These are phyloP conservation scores for Naumovozyma castellii DNA, from an alignment of 805 yeast genomes.

Conservation along the genomic window DNA sequence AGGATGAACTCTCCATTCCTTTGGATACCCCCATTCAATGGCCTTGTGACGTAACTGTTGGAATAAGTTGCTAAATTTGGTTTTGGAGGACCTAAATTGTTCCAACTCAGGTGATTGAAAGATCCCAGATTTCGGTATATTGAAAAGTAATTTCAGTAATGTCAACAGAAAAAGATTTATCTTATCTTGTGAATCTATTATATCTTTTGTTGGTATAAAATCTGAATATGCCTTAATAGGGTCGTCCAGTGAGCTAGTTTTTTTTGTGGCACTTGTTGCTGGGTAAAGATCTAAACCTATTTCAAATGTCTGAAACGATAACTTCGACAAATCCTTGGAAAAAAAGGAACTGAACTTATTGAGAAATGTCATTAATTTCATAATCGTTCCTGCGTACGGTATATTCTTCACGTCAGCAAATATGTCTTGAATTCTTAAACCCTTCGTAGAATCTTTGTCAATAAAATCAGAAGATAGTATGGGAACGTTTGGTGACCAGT, in stretches of 20 bases:
- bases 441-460: neutral
- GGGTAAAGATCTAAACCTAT: conserved; percentile 23
- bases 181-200: conserved; percentile 18
- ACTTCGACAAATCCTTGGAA: conserved; percentile 14
- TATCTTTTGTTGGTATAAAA: conserved; percentile 5
- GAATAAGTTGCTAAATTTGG: conserved; percentile 10
- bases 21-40: conserved; percentile 25
- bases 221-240: too few relatives aligned
- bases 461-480: conserved; percentile 12
- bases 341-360: conserved; percentile 22
- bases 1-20: conserved; percentile 17
- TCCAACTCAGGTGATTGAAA: conserved; percentile 5
- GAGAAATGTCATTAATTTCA: conserved; percentile 25
- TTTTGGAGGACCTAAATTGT: conserved; percentile 12
- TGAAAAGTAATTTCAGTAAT: conserved; percentile 18
- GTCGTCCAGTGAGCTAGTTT: too few relatives aligned
- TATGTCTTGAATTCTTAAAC: too few relatives aligned
- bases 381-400: conserved; percentile 23
- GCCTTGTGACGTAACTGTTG: conserved; percentile 12
- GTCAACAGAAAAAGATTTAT: conserved; percentile 23
- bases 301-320: conserved; percentile 27
- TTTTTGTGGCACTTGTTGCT: conserved; percentile 6
- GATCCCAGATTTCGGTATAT: conserved; percentile 8
- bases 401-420: conserved; percentile 10
- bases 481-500: conserved; percentile 26